Percentiles rank a stretch among this genome's conserved stretches.
These are phyloP conservation scores for Globisporangium okanoganense DNA, from an alignment of 352 stramenopile species.

Conservation along the genomic window DNA sequence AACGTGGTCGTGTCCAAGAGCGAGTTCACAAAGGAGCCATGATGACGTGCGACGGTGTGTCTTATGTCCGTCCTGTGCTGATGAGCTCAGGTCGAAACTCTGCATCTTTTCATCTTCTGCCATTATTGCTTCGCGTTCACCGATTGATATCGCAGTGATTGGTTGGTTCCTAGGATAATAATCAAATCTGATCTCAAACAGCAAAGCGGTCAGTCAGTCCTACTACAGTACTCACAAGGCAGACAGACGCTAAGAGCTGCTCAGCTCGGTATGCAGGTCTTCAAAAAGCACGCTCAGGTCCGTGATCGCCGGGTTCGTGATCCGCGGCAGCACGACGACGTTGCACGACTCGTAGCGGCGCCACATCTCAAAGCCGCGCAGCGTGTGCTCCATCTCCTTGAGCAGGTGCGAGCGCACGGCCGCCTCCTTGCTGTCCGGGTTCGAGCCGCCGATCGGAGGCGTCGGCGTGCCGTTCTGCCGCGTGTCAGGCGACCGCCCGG, in stretches of 20 bases:
- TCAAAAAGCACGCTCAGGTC: slow-evolving; percentile 70
- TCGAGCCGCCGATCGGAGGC: slow-evolving; percentile 49
- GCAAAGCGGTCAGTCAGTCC: neutral
- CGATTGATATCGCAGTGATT: too few species aligned
- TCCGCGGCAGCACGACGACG: slow-evolving; percentile 62
- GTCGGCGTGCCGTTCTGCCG: slow-evolving; percentile 62
- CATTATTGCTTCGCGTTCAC: neutral
- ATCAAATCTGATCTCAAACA: slow-evolving; percentile 9
- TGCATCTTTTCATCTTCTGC: neutral
- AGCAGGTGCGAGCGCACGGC: slow-evolving; percentile 63
- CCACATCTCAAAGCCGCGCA: slow-evolving; percentile 88
- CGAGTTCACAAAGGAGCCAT: slow-evolving; percentile 79
- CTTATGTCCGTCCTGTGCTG: neutral
- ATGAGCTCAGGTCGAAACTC: neutral
- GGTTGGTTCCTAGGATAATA: neutral
- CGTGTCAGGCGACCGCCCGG: slow-evolving; percentile 68
- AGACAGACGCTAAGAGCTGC: slow-evolving; percentile 12
- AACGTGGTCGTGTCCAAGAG: slow-evolving; percentile 88
- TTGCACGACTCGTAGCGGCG: slow-evolving; percentile 72
- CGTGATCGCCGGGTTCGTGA: slow-evolving; percentile 70
- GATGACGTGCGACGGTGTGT: neutral
- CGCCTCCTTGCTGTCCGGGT: slow-evolving; percentile 58
- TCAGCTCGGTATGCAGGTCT: slow-evolving; percentile 62
- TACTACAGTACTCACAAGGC: neutral
- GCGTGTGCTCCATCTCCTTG: slow-evolving; percentile 83